Base-by-base conservation (phyloP, 139 green algal species). In the Closterium sp. region DNA sequence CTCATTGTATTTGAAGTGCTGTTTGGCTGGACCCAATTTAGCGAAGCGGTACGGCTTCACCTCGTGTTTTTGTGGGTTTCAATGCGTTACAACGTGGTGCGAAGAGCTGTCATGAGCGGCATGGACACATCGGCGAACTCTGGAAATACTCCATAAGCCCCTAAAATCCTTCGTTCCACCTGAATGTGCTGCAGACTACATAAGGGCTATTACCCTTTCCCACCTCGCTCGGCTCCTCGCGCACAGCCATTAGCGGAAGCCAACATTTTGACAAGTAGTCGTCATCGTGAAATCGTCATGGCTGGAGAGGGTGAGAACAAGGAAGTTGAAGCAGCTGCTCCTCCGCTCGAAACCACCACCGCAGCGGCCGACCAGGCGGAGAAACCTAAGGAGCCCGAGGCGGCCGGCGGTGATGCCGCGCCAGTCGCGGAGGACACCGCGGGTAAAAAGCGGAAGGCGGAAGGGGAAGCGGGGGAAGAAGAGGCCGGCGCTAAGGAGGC, bases 401-500 rank as follows among this genome's bases (percentile, higher is more conserved):
- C 64, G 21, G 64, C 31, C 16, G 88, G 34, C 35, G 88, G 31
- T 12, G 34, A 87, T 34, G 86, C 85, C 32, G 89, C 32, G 12
- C 31, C 84, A 31, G 89, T 8, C 28, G 87, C 31, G 87, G 87
- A 92, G 87, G n/a, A 66, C 87, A 19, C 12, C 55, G 55, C 16
- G 55, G 25, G 55, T 76, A 76, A 76, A 76, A 76, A 76, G 55
- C 55, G 55, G 16, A 76, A 76, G 25, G n/a, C 55, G 9, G 90
- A 88, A 89, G 81, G 36, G 25, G 86, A 84, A 25, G 90, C 92
- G n/a, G 90, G 23, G 23, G 87, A 87, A 30, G 87, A 88, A 92
- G 90, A 86, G 30, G 84, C 21, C 34, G 87, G 69, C 25, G 66
- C 19, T 8, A 31, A 36, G 43, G 87, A 55, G 89, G 32, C 28